A percentile compares a stretch with the other conserved stretches of the same genome.
Evolutionary conservation across 306 rosid species (phyloP).

Genomic region (Citrullus mucosospermus): DNA sequence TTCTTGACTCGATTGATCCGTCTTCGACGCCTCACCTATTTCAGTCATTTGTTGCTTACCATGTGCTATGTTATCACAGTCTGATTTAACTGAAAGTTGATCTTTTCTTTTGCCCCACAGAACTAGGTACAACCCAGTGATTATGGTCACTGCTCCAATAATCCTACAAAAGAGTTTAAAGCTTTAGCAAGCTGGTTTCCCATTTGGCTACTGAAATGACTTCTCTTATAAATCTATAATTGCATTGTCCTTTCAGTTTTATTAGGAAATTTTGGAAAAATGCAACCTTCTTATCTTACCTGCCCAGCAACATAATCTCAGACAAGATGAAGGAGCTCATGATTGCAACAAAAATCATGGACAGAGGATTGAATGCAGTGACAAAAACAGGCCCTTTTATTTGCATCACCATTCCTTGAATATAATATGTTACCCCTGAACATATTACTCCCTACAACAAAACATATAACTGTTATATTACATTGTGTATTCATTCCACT

Average conservation of each 20-base stretch:
- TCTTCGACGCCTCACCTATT: background rate
- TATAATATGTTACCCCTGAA: conserved; percentile 23
- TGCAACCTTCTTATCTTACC: conserved; percentile 10
- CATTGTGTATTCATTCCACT: too few species aligned
- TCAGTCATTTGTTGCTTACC: conserved; percentile 4
- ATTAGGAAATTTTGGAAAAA: background rate
- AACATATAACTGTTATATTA: background rate
- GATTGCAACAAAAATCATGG: conserved; percentile 37
- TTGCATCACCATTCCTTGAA: conserved; percentile 40
- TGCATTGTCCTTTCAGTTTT: background rate
- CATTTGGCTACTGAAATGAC: background rate
- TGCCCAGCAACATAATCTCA: conserved; percentile 35
- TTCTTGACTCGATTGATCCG: background rate
- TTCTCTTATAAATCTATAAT: background rate
- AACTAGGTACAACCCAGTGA: conserved; percentile 33
- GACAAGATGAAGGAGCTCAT: conserved; percentile 29
- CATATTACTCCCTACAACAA: conserved; percentile 34
- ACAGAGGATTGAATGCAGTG: conserved; percentile 31
- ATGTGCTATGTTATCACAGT: background rate
- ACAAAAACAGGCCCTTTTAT: conserved; percentile 44
- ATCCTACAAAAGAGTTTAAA: conserved; percentile 13
- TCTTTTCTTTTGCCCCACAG: conserved; percentile 45
- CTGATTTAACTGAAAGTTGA: background rate
- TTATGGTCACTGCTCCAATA: conserved; percentile 28
- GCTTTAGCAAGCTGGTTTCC: background rate